Evolutionary conservation across 352 stramenopile species (phyloP).

Genomic region (Sclerospora graminicola): DNA sequence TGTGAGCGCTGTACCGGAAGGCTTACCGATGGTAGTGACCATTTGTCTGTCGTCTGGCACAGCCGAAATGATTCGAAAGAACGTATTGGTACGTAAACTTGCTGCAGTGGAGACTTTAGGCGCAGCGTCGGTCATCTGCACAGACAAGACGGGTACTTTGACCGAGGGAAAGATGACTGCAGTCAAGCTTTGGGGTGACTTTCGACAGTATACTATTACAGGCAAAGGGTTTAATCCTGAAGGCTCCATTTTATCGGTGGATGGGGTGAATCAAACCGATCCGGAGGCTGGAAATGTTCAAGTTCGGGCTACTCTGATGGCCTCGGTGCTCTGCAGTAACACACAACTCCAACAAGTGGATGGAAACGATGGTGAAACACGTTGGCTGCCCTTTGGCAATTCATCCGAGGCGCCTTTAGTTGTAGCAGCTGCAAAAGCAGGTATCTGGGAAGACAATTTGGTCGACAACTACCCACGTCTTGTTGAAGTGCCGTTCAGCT

Average conservation of each 20-base stretch:
- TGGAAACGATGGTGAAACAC: conserved; percentile 24
- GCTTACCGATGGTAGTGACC: conserved; percentile 73
- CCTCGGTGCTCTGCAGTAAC: conserved; percentile 66
- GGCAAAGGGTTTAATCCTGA: conserved; percentile 53
- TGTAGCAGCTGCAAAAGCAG: conserved; percentile 61
- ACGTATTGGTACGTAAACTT: conserved; percentile 82
- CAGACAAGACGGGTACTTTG: conserved; percentile 93
- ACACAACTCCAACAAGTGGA: conserved; percentile 57
- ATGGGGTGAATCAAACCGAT: conserved; percentile 29
- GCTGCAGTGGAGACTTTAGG: conserved; percentile 77
- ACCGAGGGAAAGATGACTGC: conserved; percentile 85
- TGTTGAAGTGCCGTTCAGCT: conserved; percentile 91
- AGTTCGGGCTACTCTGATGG: conserved; percentile 47
- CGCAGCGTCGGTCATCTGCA: conserved; percentile 88
- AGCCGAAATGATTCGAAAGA: conserved; percentile 62
- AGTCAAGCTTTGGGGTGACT: conserved; percentile 68
- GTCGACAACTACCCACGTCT: conserved; percentile 55
- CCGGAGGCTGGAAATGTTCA: conserved; percentile 35
- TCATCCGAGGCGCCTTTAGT: conserved; percentile 65
- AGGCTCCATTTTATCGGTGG: conserved; percentile 33
- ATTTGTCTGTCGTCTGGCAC: conserved; percentile 68
- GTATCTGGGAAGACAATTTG: conserved; percentile 46
- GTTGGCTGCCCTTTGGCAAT: conserved; percentile 52
- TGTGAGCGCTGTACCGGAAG: conserved; percentile 70
- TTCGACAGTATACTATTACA: conserved; percentile 53